These are phyloP conservation scores for Senna tora DNA, from an alignment of 306 rosid genomes.

Conservation along the genomic window DNA sequence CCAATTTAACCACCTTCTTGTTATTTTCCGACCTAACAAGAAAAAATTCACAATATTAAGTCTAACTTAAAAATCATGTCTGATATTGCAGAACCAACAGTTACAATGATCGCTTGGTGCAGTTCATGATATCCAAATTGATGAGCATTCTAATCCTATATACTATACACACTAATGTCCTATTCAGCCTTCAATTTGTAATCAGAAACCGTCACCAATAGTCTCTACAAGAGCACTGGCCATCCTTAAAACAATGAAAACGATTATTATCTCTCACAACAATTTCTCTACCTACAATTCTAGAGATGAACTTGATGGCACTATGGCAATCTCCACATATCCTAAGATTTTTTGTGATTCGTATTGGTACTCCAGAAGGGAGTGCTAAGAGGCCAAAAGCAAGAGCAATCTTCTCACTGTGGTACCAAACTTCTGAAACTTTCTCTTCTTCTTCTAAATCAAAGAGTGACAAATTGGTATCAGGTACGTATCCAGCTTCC, in stretches of 20 bases:
- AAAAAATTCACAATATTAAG: too few species aligned
- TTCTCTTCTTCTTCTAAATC: conserved; percentile 85
- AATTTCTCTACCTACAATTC: conserved; percentile 68
- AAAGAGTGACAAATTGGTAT: conserved; percentile 66
- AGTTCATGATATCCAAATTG: too few species aligned
- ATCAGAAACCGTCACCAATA: conserved; percentile 55
- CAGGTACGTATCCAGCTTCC: conserved; percentile 71
- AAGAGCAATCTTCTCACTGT: conserved; percentile 84
- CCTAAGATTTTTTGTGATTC: conserved; percentile 70
- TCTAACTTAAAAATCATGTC: too few species aligned
- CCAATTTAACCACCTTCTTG: too few species aligned
- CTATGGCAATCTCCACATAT: conserved; percentile 56
- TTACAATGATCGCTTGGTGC: too few species aligned
- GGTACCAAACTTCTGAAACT: conserved; percentile 76
- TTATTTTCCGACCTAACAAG: too few species aligned
- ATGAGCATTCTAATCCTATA: too few species aligned
- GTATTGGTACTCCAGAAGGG: conserved; percentile 65
- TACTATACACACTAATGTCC: too few species aligned
- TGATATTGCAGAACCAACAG: too few species aligned
- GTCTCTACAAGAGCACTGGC: conserved; percentile 67
- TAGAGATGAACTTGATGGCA: conserved; percentile 61
- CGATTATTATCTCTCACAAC: conserved; percentile 74
- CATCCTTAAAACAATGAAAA: conserved; percentile 66
- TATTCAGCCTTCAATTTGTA: too few species aligned
- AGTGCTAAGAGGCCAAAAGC: conserved; percentile 77